These are phyloP conservation scores for Dactylellina leptospora DNA, from an alignment of 2,329 filamentous ascomycete species.

Conservation along the genomic window DNA sequence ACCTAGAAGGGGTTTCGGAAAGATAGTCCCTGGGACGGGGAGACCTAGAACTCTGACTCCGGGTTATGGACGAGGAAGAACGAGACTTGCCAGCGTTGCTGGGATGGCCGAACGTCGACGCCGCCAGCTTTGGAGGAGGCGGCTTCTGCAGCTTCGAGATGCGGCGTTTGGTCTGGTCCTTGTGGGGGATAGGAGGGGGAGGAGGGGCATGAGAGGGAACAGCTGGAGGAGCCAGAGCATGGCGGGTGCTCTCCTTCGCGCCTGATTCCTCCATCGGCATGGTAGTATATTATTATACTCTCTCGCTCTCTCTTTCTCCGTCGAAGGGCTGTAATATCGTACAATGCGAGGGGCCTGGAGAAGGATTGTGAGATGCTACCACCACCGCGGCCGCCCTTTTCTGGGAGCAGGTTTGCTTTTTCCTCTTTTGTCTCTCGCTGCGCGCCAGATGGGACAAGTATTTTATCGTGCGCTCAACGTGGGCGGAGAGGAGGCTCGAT, in stretches of 20 bases:
- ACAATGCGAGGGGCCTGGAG: no score
- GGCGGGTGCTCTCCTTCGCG: slow-evolving; percentile 41
- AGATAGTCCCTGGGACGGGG: slow-evolving; percentile 48
- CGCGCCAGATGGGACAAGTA: no score
- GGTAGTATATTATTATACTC: no score
- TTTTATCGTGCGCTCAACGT: no score
- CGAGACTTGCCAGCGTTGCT: slow-evolving; percentile 50
- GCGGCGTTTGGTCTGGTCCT: slow-evolving; percentile 41
- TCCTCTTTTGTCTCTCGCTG: no score
- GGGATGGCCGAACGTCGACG: slow-evolving; percentile 41
- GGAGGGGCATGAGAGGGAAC: slow-evolving; percentile 41
- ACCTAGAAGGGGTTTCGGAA: slow-evolving; percentile 46
- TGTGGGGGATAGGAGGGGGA: slow-evolving; percentile 32
- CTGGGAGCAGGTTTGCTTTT: no score
- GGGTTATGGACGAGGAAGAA: slow-evolving; percentile 50
- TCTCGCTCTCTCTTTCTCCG: no score
- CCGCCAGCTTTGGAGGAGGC: slow-evolving; percentile 44
- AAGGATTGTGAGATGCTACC: no score
- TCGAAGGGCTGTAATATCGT: no score
- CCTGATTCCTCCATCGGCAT: slow-evolving; percentile 53
- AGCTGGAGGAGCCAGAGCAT: slow-evolving; percentile 3
- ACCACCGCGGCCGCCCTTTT: no score
- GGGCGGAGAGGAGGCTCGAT: no score
- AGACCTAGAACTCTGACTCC: slow-evolving; percentile 47
- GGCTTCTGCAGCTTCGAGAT: slow-evolving; percentile 48